A percentile compares a stretch with the other conserved stretches of the same genome.
Conservation (phyloP, 75 land plant genomes). For the Picea sitchensis region DNA sequence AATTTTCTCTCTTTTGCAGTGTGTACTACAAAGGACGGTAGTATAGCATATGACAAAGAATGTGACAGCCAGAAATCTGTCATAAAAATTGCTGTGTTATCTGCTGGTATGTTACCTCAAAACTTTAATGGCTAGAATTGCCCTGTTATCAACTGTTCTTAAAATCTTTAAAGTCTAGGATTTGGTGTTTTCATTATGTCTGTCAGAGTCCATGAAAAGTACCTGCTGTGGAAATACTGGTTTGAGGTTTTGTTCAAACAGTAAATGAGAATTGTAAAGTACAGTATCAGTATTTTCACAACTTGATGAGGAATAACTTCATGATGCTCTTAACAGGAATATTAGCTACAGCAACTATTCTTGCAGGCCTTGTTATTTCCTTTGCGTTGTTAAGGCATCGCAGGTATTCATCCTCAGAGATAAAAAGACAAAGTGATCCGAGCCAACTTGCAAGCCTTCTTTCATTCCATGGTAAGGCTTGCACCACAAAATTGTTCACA, state of each 20-base stretch:
- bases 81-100: background rate
- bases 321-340: constrained; percentile 4
- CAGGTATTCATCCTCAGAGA: background rate
- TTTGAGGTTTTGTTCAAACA: background rate
- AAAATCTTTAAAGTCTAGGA: background rate
- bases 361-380: constrained; percentile 10
- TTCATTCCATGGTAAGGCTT: constrained; percentile 11
- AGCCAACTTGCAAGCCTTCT: constrained; percentile 10
- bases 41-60: background rate
- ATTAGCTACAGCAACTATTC: constrained; percentile 6
- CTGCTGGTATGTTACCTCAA: constrained; percentile 7
- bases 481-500: constrained; percentile 15
- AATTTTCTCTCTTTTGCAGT: background rate
- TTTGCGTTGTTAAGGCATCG: constrained; percentile 9
- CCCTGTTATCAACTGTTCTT: background rate
- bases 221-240: background rate
- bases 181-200: background rate
- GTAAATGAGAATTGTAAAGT: background rate
- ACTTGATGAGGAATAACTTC: background rate
- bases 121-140: too few relatives aligned
- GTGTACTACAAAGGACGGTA: constrained; percentile 3
- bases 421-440: background rate
- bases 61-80: constrained; percentile 1
- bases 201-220: background rate
- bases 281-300: background rate